A percentile compares a stretch with the other conserved stretches of the same genome.
phyloP scores from a whole-genome alignment of 441 rosid species.

The Jatropha podagrica region DNA sequence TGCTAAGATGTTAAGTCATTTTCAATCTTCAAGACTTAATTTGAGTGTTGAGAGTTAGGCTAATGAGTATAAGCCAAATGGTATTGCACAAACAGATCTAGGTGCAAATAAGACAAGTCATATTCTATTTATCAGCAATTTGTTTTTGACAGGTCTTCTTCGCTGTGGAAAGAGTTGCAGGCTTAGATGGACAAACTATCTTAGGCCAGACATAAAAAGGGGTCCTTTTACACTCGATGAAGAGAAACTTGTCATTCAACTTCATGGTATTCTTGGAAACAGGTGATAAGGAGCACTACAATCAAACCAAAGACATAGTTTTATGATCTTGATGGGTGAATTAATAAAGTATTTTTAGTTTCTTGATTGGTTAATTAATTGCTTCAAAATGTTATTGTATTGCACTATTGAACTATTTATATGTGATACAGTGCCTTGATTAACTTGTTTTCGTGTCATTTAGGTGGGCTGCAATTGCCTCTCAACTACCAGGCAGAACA shows the following conservation, averaged over 20 bases:
- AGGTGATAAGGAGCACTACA: constrained; percentile 23
- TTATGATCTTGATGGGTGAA: background rate
- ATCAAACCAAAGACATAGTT: no score
- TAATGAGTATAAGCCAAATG: no score
- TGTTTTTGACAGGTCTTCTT: constrained; percentile 34
- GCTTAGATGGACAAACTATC: constrained; percentile 61
- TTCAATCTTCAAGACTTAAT: background rate
- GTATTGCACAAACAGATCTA: background rate
- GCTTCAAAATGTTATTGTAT: background rate
- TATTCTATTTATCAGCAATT: background rate
- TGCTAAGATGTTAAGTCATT: background rate
- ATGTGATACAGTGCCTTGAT: background rate
- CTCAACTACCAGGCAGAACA: constrained; percentile 57
- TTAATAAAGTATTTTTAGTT: no score
- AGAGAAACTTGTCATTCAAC: constrained; percentile 44
- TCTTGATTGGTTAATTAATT: background rate
- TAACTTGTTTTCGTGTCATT: background rate
- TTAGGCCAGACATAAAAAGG: constrained; percentile 50
- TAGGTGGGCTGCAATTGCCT: constrained; percentile 63
- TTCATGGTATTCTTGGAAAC: constrained; percentile 54
- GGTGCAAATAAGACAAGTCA: background rate
- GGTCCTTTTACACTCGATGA: constrained; percentile 52
- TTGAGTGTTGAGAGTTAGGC: background rate
- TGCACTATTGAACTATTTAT: background rate
- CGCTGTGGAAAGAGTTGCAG: constrained; percentile 64